Percentiles rank a stretch among this genome's conserved stretches.
Conservation (phyloP, 2,329 filamentous ascomycete species). For the Grosmannia clavigera region DNA sequence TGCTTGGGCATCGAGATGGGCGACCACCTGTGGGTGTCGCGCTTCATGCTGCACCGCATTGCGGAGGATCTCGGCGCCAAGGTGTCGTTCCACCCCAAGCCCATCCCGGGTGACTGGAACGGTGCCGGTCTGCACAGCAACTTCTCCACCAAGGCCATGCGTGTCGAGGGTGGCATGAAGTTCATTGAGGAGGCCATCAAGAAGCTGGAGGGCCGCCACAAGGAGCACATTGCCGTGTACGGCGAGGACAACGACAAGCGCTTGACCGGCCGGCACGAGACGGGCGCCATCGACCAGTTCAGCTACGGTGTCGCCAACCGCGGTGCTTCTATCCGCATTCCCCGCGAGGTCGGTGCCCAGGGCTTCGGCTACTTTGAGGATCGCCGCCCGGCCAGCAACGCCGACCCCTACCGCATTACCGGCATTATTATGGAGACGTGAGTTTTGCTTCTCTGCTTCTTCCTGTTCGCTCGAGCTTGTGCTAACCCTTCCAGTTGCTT, state of each 20-base stretch:
- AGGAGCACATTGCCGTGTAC: constrained; percentile 80
- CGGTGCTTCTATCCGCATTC: constrained; percentile 81
- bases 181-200: constrained; percentile 76
- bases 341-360: constrained; percentile 53
- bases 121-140: constrained; percentile 64
- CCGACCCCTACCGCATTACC: constrained; percentile 62
- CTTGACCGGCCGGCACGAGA: constrained; percentile 90
- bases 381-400: constrained; percentile 60
- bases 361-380: constrained; percentile 55
- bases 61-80: constrained; percentile 94
- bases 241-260: constrained; percentile 92
- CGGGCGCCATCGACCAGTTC: constrained; percentile 86
- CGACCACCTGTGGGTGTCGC: constrained; percentile 91
- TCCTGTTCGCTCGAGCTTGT: background rate
- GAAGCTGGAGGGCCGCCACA: constrained; percentile 67
- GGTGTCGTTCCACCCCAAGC: constrained; percentile 93
- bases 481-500: constrained; percentile 6
- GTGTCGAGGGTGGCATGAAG: constrained; percentile 88
- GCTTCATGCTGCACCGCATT: constrained; percentile 65
- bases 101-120: constrained; percentile 91
- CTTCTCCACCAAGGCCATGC: constrained; percentile 84
- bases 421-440: constrained; percentile 23
- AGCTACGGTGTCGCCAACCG: constrained; percentile 91
- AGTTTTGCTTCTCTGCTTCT: background rate
- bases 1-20: constrained; percentile 42